These are phyloP conservation scores for Adansonia grandidieri DNA, from an alignment of 441 rosid genomes.

Conservation along the genomic window DNA sequence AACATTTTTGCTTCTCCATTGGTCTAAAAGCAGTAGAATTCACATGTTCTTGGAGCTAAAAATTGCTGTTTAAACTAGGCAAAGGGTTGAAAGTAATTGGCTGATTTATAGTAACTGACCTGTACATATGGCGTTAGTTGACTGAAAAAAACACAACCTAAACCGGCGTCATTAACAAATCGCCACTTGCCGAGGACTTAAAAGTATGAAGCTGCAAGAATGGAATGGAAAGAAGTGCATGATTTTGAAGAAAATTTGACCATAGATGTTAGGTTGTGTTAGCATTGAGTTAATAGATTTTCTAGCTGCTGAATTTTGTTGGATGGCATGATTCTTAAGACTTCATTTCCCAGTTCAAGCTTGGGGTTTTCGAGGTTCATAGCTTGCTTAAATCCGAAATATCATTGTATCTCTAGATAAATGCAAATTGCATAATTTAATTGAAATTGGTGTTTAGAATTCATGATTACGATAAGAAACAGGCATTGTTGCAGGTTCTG, in stretches of 20 bases:
- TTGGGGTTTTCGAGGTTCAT: slow-evolving; percentile 10
- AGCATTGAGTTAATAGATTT: background rate
- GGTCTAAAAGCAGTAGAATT: background rate
- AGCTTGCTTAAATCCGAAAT: background rate
- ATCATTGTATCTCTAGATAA: background rate
- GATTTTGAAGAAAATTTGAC: background rate
- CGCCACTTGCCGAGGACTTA: background rate
- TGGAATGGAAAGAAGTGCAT: background rate
- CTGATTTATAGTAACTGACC: background rate
- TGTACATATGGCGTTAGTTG: background rate
- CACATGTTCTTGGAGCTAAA: background rate
- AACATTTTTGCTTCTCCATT: slow-evolving; percentile 1
- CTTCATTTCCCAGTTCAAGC: background rate
- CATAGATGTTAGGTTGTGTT: background rate
- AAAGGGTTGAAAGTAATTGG: background rate
- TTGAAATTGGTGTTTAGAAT: background rate
- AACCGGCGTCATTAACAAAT: background rate
- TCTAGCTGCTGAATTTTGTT: background rate
- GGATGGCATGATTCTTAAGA: background rate
- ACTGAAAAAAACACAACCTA: background rate
- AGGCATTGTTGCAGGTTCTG: background rate
- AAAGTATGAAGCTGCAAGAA: background rate
- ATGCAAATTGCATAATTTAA: background rate
- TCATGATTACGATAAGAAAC: background rate
- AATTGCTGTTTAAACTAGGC: background rate